phyloP scores from a whole-genome alignment of 768 basidiomycete genomes.

The Boletus subparvulus region DNA sequence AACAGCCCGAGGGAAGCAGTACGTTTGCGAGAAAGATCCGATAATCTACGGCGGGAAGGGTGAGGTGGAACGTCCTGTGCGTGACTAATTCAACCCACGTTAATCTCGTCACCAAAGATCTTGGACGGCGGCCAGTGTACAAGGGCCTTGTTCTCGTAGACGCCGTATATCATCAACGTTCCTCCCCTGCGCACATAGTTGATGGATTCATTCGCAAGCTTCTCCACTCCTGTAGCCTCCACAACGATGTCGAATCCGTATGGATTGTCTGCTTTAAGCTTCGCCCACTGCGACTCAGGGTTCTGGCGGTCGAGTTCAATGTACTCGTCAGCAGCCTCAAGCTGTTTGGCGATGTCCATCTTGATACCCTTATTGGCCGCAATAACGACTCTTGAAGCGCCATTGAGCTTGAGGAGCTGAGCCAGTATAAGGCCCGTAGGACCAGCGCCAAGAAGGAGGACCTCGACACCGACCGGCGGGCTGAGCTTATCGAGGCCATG shows the following conservation, averaged over 20 bases:
- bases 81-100: constrained; percentile 30
- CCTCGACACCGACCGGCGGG: constrained; percentile 80
- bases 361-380: constrained; percentile 91
- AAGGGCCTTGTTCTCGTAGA: constrained; percentile 81
- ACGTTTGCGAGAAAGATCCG: constrained; percentile 86
- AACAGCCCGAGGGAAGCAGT: constrained; percentile 88
- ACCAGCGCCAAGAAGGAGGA: constrained; percentile 85
- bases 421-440: constrained; percentile 90
- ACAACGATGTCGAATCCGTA: constrained; percentile 89
- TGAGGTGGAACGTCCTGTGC: neutral
- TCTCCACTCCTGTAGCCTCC: constrained; percentile 82
- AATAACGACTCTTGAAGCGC: constrained; percentile 76
- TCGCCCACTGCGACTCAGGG: constrained; percentile 75
- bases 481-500: constrained; percentile 89
- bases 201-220: constrained; percentile 84
- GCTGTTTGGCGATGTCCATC: constrained; percentile 79
- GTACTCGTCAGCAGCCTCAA: constrained; percentile 82
- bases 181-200: constrained; percentile 86
- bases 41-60: constrained; percentile 56
- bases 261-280: constrained; percentile 77
- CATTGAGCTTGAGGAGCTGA: constrained; percentile 84
- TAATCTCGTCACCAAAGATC: constrained; percentile 74
- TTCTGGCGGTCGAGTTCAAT: constrained; percentile 77
- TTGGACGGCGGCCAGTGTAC: constrained; percentile 87
- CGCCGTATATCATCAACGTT: constrained; percentile 86